These are phyloP conservation scores for Saccharomycopsis oosterbeekiorum DNA, from an alignment of 805 yeast genomes.

Conservation along the genomic window DNA sequence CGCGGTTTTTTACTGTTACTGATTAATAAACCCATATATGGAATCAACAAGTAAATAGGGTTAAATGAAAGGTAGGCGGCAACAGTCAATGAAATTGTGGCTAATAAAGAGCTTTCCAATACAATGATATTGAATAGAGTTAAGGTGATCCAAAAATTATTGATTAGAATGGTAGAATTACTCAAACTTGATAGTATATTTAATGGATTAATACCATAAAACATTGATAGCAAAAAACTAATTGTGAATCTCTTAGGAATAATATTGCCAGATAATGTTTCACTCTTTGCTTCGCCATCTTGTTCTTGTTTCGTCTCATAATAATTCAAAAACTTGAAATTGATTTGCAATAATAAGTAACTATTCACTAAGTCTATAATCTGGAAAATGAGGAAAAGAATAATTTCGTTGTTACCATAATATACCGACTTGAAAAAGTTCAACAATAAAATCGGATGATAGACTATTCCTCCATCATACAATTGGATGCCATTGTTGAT, in stretches of 20 bases:
- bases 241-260: conserved; percentile 14
- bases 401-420: conserved; percentile 6
- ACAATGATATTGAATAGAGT: conserved; percentile 34
- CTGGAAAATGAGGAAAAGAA: conserved; percentile 35
- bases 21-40: conserved; percentile 31
- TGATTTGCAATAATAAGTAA: conserved; percentile 39
- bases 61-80: conserved; percentile 51
- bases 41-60: conserved; percentile 34
- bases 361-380: conserved; percentile 51
- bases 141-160: conserved; percentile 46
- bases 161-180: conserved; percentile 54
- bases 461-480: conserved; percentile 78
- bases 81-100: conserved; percentile 46
- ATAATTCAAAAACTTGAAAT: conserved; percentile 26
- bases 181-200: conserved; percentile 58
- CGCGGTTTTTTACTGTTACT: conserved; percentile 5
- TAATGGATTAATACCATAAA: conserved; percentile 76
- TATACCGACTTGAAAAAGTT: conserved; percentile 28
- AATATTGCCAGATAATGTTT: neutral
- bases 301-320: conserved; percentile 16
- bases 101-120: conserved; percentile 28
- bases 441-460: conserved; percentile 73
- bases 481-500: conserved; percentile 47
- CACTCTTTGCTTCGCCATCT: neutral
- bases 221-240: conserved; percentile 38